phyloP scores from a whole-genome alignment of 2,329 filamentous ascomycete genomes.

The Alternaria ventricosa region DNA sequence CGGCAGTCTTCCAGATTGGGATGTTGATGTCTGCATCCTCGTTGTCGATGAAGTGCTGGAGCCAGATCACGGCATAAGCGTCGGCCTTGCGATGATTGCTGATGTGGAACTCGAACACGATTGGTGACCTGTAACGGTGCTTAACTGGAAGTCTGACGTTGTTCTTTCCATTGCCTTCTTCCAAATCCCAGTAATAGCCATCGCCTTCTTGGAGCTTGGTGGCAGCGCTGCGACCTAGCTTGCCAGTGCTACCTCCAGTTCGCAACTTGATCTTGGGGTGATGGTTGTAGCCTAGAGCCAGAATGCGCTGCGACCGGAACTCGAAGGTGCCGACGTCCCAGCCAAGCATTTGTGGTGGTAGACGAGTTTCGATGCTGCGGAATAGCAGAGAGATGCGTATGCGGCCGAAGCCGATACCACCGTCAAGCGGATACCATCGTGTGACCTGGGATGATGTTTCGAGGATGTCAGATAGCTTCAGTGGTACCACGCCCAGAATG shows the following conservation, averaged over 20 bases:
- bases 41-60: conserved; percentile 82
- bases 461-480: conserved; percentile 87
- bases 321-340: conserved; percentile 97
- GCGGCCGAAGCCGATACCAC: conserved; percentile 87
- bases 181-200: conserved; percentile 66
- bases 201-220: conserved; percentile 64
- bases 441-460: conserved; percentile 86
- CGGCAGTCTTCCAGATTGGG: conserved; percentile 87
- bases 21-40: conserved; percentile 79
- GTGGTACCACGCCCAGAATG: conserved; percentile 87
- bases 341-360: conserved; percentile 84
- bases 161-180: conserved; percentile 57
- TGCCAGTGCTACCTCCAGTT: conserved; percentile 83
- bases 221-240: conserved; percentile 69
- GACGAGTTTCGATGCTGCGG: conserved; percentile 82
- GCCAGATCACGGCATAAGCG: conserved; percentile 83
- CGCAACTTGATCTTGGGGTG: conserved; percentile 74
- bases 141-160: conserved; percentile 83
- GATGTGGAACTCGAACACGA: conserved; percentile 85
- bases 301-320: conserved; percentile 75
- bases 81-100: conserved; percentile 72
- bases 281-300: conserved; percentile 67
- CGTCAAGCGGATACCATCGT: conserved; percentile 95
- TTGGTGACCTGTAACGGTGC: conserved; percentile 85
- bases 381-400: conserved; percentile 89